Conservation (phyloP, 2,329 filamentous ascomycete genomes). For the Scytalidium sp. region DNA sequence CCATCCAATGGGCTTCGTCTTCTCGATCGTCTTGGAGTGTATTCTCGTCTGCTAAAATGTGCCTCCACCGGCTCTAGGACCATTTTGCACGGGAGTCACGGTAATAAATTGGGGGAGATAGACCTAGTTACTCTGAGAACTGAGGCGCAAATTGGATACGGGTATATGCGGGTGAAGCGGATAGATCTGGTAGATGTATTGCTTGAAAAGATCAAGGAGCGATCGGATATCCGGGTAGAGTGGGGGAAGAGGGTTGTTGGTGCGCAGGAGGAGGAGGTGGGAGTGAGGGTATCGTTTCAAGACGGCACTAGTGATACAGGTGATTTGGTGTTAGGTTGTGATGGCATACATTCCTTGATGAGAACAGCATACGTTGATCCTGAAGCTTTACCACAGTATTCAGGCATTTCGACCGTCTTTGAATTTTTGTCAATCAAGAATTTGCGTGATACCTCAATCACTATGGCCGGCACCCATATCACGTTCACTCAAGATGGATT, state of each 20-base stretch:
- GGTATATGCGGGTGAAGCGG: conserved; percentile 27
- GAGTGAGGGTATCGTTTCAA: conserved; percentile 23
- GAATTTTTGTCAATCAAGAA: conserved; percentile 11
- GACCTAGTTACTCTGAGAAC: conserved; percentile 14
- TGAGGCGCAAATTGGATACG: conserved; percentile 25
- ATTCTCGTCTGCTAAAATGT: conserved; percentile 14
- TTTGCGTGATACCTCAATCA: background rate
- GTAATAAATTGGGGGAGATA: conserved; percentile 13
- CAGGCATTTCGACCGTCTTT: conserved; percentile 25
- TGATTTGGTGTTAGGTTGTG: conserved; percentile 34
- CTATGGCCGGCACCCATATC: conserved; percentile 22
- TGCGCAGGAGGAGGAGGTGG: conserved; percentile 19
- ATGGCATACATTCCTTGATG: conserved; percentile 36
- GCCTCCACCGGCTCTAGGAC: conserved; percentile 16
- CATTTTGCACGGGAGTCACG: conserved; percentile 20
- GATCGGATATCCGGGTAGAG: conserved; percentile 21
- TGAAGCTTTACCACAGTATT: conserved; percentile 26
- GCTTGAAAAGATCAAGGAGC: conserved; percentile 18
- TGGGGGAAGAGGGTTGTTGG: conserved; percentile 20
- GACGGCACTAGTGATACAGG: conserved; percentile 25
- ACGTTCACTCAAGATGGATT: conserved; percentile 29
- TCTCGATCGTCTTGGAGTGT: conserved; percentile 24
- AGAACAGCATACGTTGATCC: conserved; percentile 29
- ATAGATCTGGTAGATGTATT: conserved; percentile 26
- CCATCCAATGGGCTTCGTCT: conserved; percentile 28